phyloP scores from a whole-genome alignment of 2,329 filamentous ascomycete genomes.

The Colletotrichum filicis region DNA sequence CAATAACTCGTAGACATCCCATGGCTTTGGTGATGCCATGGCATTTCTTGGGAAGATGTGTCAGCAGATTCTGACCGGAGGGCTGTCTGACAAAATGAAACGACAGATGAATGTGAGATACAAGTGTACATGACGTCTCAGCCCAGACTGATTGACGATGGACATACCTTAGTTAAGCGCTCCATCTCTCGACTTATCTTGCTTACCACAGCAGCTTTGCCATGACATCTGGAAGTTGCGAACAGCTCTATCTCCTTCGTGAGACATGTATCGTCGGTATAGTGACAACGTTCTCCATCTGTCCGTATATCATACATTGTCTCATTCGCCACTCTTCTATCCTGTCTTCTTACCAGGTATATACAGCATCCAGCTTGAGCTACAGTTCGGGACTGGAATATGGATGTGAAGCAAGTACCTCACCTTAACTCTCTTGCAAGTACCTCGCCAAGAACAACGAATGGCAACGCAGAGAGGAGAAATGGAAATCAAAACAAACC shows the following conservation, averaged over 20 bases:
- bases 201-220: not conserved
- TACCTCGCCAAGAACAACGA: not conserved
- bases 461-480: not conserved
- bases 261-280: not conserved
- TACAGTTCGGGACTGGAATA: not conserved
- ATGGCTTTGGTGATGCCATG: not conserved
- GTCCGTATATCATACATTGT: not conserved
- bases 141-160: conserved; percentile 6
- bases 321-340: not conserved
- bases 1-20: not conserved
- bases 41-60: not conserved
- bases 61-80: not conserved
- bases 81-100: not conserved
- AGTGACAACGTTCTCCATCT: not conserved
- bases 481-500: not conserved
- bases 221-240: not conserved
- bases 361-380: not conserved
- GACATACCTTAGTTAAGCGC: not conserved
- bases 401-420: conserved; percentile 16
- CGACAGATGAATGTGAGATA: not conserved
- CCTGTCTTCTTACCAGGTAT: too few relatives aligned
- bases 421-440: conserved; percentile 2
- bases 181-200: not conserved
- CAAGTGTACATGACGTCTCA: not conserved
- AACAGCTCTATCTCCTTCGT: not conserved